Evolutionary conservation across 805 yeast species (phyloP).

Genomic region (Starmerella tilneyi): DNA sequence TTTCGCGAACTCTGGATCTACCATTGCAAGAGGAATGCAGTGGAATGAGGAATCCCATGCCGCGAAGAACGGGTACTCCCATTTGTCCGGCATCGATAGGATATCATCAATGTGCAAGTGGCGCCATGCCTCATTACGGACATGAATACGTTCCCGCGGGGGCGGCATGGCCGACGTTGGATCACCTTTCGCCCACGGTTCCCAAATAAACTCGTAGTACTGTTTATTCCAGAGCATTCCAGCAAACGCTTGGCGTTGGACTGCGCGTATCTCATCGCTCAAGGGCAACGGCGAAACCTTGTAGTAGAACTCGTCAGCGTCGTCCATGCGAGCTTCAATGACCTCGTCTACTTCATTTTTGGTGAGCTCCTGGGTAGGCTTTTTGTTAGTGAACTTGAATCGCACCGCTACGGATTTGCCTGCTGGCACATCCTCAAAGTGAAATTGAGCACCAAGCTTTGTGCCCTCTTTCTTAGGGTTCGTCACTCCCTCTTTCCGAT

Average conservation of each 20-base stretch:
- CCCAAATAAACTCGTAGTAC: slow-evolving; percentile 75
- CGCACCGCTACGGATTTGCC: slow-evolving; percentile 81
- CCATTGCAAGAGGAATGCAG: slow-evolving; percentile 83
- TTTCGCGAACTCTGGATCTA: slow-evolving; percentile 86
- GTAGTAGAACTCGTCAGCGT: slow-evolving; percentile 90
- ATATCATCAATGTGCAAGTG: slow-evolving; percentile 82
- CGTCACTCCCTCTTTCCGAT: slow-evolving; percentile 46
- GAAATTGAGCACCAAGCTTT: slow-evolving; percentile 74
- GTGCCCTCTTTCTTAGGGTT: slow-evolving; percentile 71
- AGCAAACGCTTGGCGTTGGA: slow-evolving; percentile 89
- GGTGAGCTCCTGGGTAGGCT: slow-evolving; percentile 40
- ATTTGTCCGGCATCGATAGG: slow-evolving; percentile 82
- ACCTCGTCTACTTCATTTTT: slow-evolving; percentile 63
- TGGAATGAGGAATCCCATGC: slow-evolving; percentile 97
- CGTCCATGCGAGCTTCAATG: slow-evolving; percentile 63
- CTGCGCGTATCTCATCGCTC: slow-evolving; percentile 63
- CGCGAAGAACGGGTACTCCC: slow-evolving; percentile 94
- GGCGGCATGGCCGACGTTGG: slow-evolving; percentile 66
- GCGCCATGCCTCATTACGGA: slow-evolving; percentile 83
- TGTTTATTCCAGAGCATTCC: slow-evolving; percentile 92
- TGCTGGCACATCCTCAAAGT: slow-evolving; percentile 70
- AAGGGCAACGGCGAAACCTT: slow-evolving; percentile 76
- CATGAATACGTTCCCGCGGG: slow-evolving; percentile 67
- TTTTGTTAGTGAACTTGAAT: slow-evolving; percentile 49
- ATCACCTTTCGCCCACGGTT: slow-evolving; percentile 82